Conservation (phyloP, 1,284 basidiomycete genomes). For the Inonotus hispidus region DNA sequence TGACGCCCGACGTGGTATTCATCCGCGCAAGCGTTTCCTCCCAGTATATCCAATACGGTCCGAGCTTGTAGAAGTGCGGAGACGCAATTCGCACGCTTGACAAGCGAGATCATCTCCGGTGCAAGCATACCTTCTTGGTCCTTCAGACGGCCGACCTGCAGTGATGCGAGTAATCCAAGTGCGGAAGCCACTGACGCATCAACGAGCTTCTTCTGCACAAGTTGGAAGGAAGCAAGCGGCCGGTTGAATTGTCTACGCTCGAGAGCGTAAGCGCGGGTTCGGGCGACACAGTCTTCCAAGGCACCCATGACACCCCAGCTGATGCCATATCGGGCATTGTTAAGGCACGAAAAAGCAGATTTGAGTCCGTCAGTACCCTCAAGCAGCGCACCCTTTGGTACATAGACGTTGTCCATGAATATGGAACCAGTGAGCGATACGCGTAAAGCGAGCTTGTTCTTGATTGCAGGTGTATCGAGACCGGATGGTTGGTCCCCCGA, state of each 20-base stretch:
- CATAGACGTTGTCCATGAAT: conserved; percentile 83
- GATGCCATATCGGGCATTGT: conserved; percentile 87
- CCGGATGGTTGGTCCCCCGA: conserved; percentile 57
- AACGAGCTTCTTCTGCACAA: conserved; percentile 94
- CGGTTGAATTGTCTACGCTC: conserved; percentile 88
- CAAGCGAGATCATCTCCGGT: conserved; percentile 91
- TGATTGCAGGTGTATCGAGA: conserved; percentile 83
- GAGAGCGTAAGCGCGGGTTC: conserved; percentile 80
- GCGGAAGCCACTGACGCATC: conserved; percentile 86
- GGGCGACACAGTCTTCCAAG: conserved; percentile 84
- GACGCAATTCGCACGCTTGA: conserved; percentile 96
- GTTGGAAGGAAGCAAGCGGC: conserved; percentile 91
- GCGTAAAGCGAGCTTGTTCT: conserved; percentile 89
- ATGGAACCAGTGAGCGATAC: conserved; percentile 91
- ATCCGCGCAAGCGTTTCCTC: conserved; percentile 86
- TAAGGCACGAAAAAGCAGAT: conserved; percentile 87
- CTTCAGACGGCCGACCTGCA: conserved; percentile 88
- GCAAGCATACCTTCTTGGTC: conserved; percentile 65
- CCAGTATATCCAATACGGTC: conserved; percentile 80
- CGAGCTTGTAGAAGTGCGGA: conserved; percentile 84
- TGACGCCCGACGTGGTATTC: conserved; percentile 91
- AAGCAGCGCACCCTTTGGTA: conserved; percentile 67
- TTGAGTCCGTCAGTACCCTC: conserved; percentile 73
- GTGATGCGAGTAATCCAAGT: conserved; percentile 75
- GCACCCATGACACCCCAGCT: conserved; percentile 94